Evolutionary conservation across 768 basidiomycete genomes (phyloP).

Genomic region (Hypholoma fasciculare): DNA sequence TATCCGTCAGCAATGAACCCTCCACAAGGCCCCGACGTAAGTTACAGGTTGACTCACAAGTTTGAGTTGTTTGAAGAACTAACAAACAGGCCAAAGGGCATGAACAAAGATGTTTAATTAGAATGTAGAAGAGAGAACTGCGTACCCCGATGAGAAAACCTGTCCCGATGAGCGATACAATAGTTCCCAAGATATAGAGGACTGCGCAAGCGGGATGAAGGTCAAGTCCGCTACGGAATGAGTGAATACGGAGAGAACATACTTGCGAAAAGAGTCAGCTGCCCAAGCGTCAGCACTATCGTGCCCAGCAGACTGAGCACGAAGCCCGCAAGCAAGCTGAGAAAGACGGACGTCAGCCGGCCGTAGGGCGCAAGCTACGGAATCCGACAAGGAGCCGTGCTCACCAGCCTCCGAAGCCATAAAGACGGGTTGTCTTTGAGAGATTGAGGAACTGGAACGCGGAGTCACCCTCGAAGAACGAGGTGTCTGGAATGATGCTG

Average conservation of each 20-base stretch:
- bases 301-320: slow-evolving; percentile 78
- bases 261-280: slow-evolving; percentile 74
- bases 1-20: not conserved
- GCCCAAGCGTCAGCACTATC: slow-evolving; percentile 73
- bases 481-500: slow-evolving; percentile 67
- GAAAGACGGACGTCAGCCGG: not conserved
- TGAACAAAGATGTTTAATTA: not conserved
- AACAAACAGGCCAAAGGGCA: not conserved
- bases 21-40: not conserved
- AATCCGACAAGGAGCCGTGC: slow-evolving; percentile 19
- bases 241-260: slow-evolving; percentile 26
- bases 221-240: slow-evolving; percentile 4
- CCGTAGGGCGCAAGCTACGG: not conserved
- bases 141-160: slow-evolving; percentile 90
- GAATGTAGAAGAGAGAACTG: slow-evolving; percentile 10
- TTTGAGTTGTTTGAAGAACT: slow-evolving; percentile 83
- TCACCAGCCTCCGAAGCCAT: slow-evolving; percentile 85
- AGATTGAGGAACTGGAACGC: slow-evolving; percentile 82
- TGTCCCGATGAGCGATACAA: slow-evolving; percentile 83
- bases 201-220: slow-evolving; percentile 41
- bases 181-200: slow-evolving; percentile 78
- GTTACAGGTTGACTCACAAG: slow-evolving; percentile 43
- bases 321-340: slow-evolving; percentile 74
- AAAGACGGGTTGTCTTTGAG: slow-evolving; percentile 77
- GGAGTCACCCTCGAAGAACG: slow-evolving; percentile 87